A percentile compares a stretch with the other conserved stretches of the same genome.
These are phyloP conservation scores for Gossypium gossypioides DNA, from an alignment of 441 rosid genomes.

Conservation along the genomic window DNA sequence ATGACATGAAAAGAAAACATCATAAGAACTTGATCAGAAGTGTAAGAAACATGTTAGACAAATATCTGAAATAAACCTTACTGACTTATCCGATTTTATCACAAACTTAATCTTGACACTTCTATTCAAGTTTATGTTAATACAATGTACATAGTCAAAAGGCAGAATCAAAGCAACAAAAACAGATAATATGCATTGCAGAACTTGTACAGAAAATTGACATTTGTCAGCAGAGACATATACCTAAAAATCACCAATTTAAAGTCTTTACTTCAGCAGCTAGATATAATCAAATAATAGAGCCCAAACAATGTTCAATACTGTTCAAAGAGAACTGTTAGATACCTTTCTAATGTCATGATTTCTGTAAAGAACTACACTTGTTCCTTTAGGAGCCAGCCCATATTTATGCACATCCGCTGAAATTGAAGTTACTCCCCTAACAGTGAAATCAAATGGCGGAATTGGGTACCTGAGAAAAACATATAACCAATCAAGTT, in stretches of 20 bases:
- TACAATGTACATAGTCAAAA: neutral
- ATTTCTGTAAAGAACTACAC: conserved; percentile 82
- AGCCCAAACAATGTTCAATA: conserved; percentile 7
- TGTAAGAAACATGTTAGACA: neutral
- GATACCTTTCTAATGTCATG: conserved; percentile 89
- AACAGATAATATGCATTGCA: neutral
- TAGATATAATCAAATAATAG: neutral
- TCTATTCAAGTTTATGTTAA: neutral
- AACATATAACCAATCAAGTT: neutral
- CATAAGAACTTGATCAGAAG: conserved; percentile 16
- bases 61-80: neutral
- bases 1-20: conserved; percentile 23
- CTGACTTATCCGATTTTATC: neutral
- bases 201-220: neutral
- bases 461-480: conserved; percentile 62
- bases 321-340: neutral
- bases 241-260: neutral
- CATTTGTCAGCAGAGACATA: neutral
- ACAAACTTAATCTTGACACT: neutral
- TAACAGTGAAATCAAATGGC: conserved; percentile 78
- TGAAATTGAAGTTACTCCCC: conserved; percentile 85
- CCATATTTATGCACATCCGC: conserved; percentile 95
- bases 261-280: neutral
- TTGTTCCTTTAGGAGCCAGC: conserved; percentile 92
- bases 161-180: neutral